Conservation (phyloP, 495 filamentous ascomycete genomes). For the Ramalina intermedia region DNA sequence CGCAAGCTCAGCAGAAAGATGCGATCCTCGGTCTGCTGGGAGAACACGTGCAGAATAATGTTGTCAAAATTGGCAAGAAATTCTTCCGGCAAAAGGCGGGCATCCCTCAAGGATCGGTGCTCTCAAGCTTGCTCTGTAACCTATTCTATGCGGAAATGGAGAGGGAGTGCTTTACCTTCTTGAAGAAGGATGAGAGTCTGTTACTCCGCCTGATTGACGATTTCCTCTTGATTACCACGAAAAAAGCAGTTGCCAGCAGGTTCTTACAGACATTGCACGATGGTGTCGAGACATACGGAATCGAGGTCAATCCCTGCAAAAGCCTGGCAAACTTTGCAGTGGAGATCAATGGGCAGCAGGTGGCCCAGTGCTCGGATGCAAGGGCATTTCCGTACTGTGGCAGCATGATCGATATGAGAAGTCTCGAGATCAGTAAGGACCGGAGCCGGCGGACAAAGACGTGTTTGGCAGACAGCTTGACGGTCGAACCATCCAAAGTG, state of each 20-base stretch:
- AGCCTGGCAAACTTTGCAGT: slow-evolving; percentile 74
- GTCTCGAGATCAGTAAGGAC: slow-evolving; percentile 59
- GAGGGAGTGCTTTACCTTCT: slow-evolving; percentile 47
- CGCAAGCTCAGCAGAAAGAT: slow-evolving; percentile 35
- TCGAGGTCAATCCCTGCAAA: slow-evolving; percentile 62
- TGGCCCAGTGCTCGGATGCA: slow-evolving; percentile 35
- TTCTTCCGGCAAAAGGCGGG: slow-evolving; percentile 79
- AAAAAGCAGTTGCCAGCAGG: slow-evolving; percentile 42
- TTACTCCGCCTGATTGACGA: slow-evolving; percentile 81
- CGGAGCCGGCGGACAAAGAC: slow-evolving; percentile 31
- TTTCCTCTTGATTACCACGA: slow-evolving; percentile 73
- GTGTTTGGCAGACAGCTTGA: slow-evolving; percentile 45
- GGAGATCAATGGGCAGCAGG: slow-evolving; percentile 35
- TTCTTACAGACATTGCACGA: slow-evolving; percentile 70
- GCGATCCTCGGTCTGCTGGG: slow-evolving; percentile 54
- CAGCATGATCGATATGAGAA: slow-evolving; percentile 54
- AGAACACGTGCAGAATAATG: slow-evolving; percentile 66
- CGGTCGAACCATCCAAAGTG: slow-evolving; percentile 52
- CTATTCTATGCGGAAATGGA: slow-evolving; percentile 90
- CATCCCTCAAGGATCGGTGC: slow-evolving; percentile 82
- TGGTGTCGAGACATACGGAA: slow-evolving; percentile 66
- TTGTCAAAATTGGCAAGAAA: slow-evolving; percentile 80
- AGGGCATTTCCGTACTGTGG: slow-evolving; percentile 78
- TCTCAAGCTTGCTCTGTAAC: slow-evolving; percentile 80
- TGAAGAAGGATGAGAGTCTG: slow-evolving; percentile 42